Evolutionary conservation across 2,329 filamentous ascomycete species (phyloP).

Genomic region (Penicillium corylophilum): DNA sequence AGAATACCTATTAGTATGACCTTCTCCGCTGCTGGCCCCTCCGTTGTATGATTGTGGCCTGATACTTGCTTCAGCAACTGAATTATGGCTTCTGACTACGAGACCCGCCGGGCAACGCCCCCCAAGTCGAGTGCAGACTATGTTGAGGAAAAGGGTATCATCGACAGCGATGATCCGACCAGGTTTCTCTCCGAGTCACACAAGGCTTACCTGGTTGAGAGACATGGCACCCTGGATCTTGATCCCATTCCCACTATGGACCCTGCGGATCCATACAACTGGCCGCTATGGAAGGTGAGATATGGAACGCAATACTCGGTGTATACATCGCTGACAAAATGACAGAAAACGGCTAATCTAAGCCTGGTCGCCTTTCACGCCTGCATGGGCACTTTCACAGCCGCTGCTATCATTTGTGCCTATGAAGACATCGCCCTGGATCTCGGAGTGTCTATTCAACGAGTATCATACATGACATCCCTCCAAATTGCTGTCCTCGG

Average conservation of each 20-base stretch:
- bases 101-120: background rate
- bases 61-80: background rate
- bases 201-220: slow-evolving; percentile 50
- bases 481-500: slow-evolving; percentile 57
- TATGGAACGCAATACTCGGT: background rate
- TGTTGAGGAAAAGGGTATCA: slow-evolving; percentile 18
- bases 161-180: slow-evolving; percentile 2
- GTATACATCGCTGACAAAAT: background rate
- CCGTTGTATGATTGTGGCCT: background rate
- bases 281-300: slow-evolving; percentile 51
- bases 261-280: slow-evolving; percentile 57
- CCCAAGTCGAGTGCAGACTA: slow-evolving; percentile 12
- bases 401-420: slow-evolving; percentile 55
- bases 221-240: slow-evolving; percentile 55
- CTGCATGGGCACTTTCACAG: slow-evolving; percentile 58
- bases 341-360: slow-evolving; percentile 53
- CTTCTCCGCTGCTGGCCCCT: background rate
- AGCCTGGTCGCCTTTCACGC: slow-evolving; percentile 57
- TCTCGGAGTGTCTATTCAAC: slow-evolving; percentile 49
- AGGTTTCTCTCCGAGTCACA: slow-evolving; percentile 25
- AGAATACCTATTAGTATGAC: background rate
- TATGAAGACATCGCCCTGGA: slow-evolving; percentile 55
- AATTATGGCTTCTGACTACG: slow-evolving; percentile 5
- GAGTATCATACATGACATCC: slow-evolving; percentile 55
- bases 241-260: slow-evolving; percentile 53